Percentiles rank a stretch among this genome's conserved stretches.
phyloP scores from a whole-genome alignment of 352 stramenopile genomes.

The Phytophthora syringae region DNA sequence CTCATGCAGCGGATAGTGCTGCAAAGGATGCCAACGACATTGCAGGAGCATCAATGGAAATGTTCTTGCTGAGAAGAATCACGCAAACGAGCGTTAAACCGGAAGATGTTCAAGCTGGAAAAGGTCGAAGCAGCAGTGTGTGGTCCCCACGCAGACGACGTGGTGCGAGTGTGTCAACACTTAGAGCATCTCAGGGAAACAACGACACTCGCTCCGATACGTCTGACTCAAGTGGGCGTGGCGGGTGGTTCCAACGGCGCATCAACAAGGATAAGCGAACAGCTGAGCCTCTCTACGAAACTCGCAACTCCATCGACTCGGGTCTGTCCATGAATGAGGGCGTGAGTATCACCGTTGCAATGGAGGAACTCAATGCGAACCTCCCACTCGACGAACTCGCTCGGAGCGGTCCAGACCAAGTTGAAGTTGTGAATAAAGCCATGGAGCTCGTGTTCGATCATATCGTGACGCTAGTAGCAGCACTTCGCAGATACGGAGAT shows the following conservation, averaged over 20 bases:
- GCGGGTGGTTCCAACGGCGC: constrained; percentile 46
- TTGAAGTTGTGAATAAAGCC: constrained; percentile 48
- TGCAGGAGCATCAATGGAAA: constrained; percentile 45
- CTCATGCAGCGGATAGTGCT: constrained; percentile 44
- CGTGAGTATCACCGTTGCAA: constrained; percentile 44
- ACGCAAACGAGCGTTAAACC: constrained; percentile 36
- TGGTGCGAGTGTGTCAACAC: constrained; percentile 14
- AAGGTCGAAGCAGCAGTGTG: constrained; percentile 25
- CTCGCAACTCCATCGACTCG: constrained; percentile 54
- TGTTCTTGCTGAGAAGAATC: constrained; percentile 65
- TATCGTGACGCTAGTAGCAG: constrained; percentile 42
- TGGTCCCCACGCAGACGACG: constrained; percentile 35
- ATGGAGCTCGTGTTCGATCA: constrained; percentile 61
- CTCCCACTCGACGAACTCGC: constrained; percentile 47
- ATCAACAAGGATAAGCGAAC: constrained; percentile 39
- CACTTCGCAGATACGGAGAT: constrained; percentile 43
- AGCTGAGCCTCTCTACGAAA: constrained; percentile 38
- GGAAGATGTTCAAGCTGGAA: constrained; percentile 18
- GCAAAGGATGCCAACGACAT: constrained; percentile 26
- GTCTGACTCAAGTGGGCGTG: constrained; percentile 23
- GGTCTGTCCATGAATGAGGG: constrained; percentile 59
- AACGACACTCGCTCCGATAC: constrained; percentile 10
- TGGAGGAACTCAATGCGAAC: constrained; percentile 70
- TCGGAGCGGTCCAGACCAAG: constrained; percentile 33
- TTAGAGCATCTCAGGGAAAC: constrained; percentile 28